Evolutionary conservation across 345 rosid species (phyloP), one percentile per base, ranked within the genome.

Genomic region (Populus alba): DNA sequence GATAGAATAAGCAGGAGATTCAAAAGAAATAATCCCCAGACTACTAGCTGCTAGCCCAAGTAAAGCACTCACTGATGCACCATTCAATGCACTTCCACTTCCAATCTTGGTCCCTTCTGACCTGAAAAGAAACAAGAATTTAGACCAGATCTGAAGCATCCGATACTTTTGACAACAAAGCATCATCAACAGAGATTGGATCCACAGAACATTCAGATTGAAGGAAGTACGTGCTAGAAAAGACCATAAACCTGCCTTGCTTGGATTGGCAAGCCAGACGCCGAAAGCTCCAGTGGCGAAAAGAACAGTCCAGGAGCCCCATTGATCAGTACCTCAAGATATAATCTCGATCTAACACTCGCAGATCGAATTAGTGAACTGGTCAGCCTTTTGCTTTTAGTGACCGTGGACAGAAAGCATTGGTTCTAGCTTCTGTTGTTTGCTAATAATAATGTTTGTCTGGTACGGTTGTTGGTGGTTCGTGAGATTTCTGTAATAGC

Each of bases 241-340:
- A 39, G 43, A 39, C 43, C 43, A 39, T 39, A 39, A 39, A 8
- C 43, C 43, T 7, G 9, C 43, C 43, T 39, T 39, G 43, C 43
- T 57, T 88, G 92, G 35, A 33, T 33, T 33, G 35, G 35, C 35
- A 31, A 31, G 33, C 98, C 98, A 92, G 86, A 92, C 85, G 81
- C 97, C 97, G 37, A 92, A 86, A 78, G 97, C 94, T 16, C 92
- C 91, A 8, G 87, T 82, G 47, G 93, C 86, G 81, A 90, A 89
- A 75, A 95, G 97, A 15, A 91, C 87, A 66, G 97, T 87, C 98
- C 97, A 95, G 37, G 86, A 90, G 81, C 91, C 97, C 97, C 97
- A 91, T 47, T 84, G 86, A 71, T 95, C 98, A 68, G 87, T 81
- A 33, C 35, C 5, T 33, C 35, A 33, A 33, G 35, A 33, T 33